These are phyloP conservation scores for Juncus inflexus DNA, from an alignment of 176 grass and related monocot species.

Conservation along the genomic window DNA sequence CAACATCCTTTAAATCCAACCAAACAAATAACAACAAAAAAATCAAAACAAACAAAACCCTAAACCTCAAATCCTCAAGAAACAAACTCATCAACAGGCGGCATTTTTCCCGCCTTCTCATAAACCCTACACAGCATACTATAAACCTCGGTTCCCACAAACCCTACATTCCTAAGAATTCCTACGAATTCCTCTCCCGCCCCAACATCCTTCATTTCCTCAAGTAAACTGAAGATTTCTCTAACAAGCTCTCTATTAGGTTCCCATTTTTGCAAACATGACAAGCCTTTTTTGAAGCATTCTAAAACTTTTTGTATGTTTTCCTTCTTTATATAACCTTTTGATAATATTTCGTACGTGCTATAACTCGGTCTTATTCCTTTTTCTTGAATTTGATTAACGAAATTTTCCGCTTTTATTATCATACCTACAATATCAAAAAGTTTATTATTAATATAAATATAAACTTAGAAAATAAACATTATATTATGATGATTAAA, in stretches of 20 bases:
- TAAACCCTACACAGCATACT: conserved; percentile 64
- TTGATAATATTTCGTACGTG: conserved; percentile 65
- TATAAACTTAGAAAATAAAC: no score
- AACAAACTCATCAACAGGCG: conserved; percentile 29
- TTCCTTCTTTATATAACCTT: conserved; percentile 47
- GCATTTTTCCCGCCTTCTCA: conserved; percentile 49
- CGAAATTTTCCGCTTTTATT: conserved; percentile 45
- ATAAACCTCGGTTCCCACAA: conserved; percentile 65
- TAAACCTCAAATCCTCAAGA: conserved; percentile 36
- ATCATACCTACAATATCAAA: conserved; percentile 23
- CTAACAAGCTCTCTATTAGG: conserved; percentile 44
- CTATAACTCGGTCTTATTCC: conserved; percentile 62
- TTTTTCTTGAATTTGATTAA: conserved; percentile 26
- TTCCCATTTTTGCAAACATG: conserved; percentile 65
- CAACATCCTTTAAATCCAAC: no score
- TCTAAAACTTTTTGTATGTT: conserved; percentile 43
- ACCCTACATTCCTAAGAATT: conserved; percentile 47
- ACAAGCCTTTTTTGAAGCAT: conserved; percentile 58
- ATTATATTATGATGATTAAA: no score
- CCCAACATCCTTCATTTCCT: conserved; percentile 48
- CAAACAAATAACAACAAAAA: no score
- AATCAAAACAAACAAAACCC: no score
- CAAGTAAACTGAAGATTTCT: conserved; percentile 37
- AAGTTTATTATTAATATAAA: not conserved
- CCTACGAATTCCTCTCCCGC: conserved; percentile 57